Evolutionary conservation across 441 rosid genomes (phyloP).

Genomic region (Brassica balearica): DNA sequence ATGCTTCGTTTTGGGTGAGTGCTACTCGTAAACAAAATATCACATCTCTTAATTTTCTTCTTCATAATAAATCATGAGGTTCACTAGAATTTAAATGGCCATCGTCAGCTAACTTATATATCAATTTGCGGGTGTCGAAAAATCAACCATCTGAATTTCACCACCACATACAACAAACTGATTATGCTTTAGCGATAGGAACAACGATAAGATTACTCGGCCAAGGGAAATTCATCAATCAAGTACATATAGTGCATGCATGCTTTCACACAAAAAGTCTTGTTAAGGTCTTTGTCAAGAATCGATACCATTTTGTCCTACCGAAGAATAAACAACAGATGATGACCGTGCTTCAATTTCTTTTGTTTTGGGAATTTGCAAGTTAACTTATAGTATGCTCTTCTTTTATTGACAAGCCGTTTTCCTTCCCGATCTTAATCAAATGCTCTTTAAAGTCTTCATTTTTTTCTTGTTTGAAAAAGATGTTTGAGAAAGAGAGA

Average conservation of each 20-base stretch:
- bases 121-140: conserved; percentile 15
- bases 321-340: conserved; percentile 24
- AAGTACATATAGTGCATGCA: conserved; percentile 27
- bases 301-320: conserved; percentile 29
- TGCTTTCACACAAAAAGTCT: conserved; percentile 29
- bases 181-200: conserved; percentile 22
- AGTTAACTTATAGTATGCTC: not conserved
- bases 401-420: conserved; percentile 16
- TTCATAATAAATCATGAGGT: conserved; percentile 11
- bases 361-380: not conserved
- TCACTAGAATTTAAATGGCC: not conserved
- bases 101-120: conserved; percentile 8
- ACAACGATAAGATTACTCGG: conserved; percentile 25
- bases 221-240: not conserved
- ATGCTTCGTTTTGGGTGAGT: not conserved
- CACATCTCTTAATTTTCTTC: not conserved
- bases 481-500: conserved; percentile 17
- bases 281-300: conserved; percentile 36
- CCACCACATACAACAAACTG: conserved; percentile 28
- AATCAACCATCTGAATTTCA: conserved; percentile 23
- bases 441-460: not conserved
- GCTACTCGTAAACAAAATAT: not conserved
- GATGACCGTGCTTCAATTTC: conserved; percentile 5
- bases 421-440: not conserved
- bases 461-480: conserved; percentile 31